phyloP scores from a whole-genome alignment of 1,284 basidiomycete genomes.

The Pseudozyma hubeiensis region DNA sequence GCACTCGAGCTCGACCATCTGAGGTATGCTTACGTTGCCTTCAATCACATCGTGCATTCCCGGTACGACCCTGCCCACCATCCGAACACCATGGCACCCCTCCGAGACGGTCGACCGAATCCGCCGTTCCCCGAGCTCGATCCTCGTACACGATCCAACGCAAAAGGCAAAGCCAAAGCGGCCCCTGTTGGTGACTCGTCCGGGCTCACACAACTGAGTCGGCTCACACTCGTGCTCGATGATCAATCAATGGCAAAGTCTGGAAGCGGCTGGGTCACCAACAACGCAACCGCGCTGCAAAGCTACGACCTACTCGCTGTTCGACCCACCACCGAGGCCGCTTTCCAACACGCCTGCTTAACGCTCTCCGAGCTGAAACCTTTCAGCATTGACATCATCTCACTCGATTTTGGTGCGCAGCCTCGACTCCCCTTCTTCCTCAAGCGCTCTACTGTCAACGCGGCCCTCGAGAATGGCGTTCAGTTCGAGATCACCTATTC shows the following conservation, averaged over 20 bases:
- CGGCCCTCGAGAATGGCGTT: constrained; percentile 83
- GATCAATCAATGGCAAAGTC: constrained; percentile 58
- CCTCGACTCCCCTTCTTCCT: constrained; percentile 82
- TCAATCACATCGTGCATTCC: constrained; percentile 56
- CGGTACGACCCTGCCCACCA: constrained; percentile 52
- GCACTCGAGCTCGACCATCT: constrained; percentile 49
- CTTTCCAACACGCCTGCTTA: constrained; percentile 82
- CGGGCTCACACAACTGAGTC: constrained; percentile 59
- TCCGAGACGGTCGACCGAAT: constrained; percentile 22
- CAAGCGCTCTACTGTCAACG: constrained; percentile 82
- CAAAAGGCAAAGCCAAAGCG: constrained; percentile 19
- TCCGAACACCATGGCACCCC: constrained; percentile 42
- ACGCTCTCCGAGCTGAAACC: constrained; percentile 82
- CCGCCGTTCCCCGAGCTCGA: constrained; percentile 63
- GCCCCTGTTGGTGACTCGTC: neutral
- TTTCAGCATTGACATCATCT: constrained; percentile 83
- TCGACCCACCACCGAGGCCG: constrained; percentile 77
- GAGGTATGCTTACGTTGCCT: constrained; percentile 58
- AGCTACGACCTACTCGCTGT: constrained; percentile 82
- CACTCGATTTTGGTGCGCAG: constrained; percentile 78
- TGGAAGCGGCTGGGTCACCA: constrained; percentile 57
- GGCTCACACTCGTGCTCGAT: constrained; percentile 65
- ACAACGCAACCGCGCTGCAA: constrained; percentile 66
- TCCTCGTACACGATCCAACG: constrained; percentile 33
- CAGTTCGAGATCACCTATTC: constrained; percentile 82